Evolutionary conservation across 2,329 filamentous ascomycete genomes (phyloP), one percentile per base, ranked within the genome.

Genomic region (Parascedosporium putredinis): DNA sequence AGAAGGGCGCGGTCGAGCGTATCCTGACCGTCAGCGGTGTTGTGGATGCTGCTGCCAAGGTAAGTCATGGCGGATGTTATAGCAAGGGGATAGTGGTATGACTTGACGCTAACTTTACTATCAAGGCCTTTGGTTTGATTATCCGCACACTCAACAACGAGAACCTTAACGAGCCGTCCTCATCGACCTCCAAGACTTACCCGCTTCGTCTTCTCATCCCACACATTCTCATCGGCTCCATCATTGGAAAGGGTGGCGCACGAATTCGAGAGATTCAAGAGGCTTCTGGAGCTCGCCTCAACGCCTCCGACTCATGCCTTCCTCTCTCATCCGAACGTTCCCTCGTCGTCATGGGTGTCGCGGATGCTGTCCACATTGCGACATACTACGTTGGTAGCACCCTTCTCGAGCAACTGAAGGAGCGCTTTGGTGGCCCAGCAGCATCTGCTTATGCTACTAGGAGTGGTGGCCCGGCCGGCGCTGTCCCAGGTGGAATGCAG

Each of bases 331-430:
- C 89, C 52, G 93, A 98, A 71, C 87, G 93, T 45, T 97, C 93
- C n/a, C 79, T 98, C 45, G 91, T 98, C 47, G 90, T 98, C 25
- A 88, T 97, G 68, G 93, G 93, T 65, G 93, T 98, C 52, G 93
- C 93, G 49, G 93, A 98, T 71, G 91, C 93, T 52, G 91, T 98
- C 45, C 93, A 98, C 70, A 98, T 98, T 67, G 93, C 93, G 45
- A 95, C 93, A 33, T 98, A 97, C 73, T 98, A 98, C 62, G 90
- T 98, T 55, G 91, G 90, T 50, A 95, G 91, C 67, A 98, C 93
- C n/a, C 79, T 98, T 23, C 84, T 95, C 45, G 93, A 98, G 73
- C 93, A 98, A 70, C 76, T 98, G 52, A 96, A 93, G 49, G 93
- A 98, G 66, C 84, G 93, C 38, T 98, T 97, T 58, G 91, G 93